Conservation (phyloP, 768 basidiomycete genomes). For the Pleurotus tuber-regium region DNA sequence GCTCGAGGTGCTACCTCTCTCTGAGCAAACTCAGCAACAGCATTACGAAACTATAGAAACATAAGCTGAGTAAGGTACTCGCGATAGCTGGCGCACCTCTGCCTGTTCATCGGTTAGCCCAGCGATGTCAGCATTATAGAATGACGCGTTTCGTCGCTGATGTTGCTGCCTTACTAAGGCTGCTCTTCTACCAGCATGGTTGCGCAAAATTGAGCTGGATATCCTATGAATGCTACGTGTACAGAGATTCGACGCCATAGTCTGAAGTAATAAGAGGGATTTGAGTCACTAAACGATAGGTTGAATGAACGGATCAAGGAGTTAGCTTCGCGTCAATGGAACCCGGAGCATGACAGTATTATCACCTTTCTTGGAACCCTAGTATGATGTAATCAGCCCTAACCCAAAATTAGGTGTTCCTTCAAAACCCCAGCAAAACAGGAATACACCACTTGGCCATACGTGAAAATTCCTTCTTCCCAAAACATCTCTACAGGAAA, state of each 20-base stretch:
- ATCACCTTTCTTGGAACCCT: too few species aligned
- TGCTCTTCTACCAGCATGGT: background rate
- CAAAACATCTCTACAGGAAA: background rate
- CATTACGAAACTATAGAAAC: conserved; percentile 70
- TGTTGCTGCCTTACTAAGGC: background rate
- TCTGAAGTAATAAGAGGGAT: background rate
- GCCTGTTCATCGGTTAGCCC: conserved; percentile 78
- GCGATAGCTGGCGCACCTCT: conserved; percentile 49
- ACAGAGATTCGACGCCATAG: background rate
- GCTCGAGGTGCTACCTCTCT: conserved; percentile 85
- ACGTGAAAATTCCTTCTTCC: too few species aligned
- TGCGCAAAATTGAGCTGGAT: background rate
- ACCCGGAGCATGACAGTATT: too few species aligned
- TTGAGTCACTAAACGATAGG: background rate
- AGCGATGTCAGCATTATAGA: conserved; percentile 70
- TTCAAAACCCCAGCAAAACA: too few species aligned
- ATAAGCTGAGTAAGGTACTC: background rate
- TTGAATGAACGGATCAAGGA: background rate
- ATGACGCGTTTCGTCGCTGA: conserved; percentile 42
- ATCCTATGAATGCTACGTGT: background rate
- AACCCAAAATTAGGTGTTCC: too few species aligned
- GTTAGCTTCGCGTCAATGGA: too few species aligned
- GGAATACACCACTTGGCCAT: too few species aligned
- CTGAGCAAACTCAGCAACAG: conserved; percentile 75
- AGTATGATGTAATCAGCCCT: too few species aligned